Conservation (phyloP, 2,329 filamentous ascomycete species). For the Penicillium sp. region DNA sequence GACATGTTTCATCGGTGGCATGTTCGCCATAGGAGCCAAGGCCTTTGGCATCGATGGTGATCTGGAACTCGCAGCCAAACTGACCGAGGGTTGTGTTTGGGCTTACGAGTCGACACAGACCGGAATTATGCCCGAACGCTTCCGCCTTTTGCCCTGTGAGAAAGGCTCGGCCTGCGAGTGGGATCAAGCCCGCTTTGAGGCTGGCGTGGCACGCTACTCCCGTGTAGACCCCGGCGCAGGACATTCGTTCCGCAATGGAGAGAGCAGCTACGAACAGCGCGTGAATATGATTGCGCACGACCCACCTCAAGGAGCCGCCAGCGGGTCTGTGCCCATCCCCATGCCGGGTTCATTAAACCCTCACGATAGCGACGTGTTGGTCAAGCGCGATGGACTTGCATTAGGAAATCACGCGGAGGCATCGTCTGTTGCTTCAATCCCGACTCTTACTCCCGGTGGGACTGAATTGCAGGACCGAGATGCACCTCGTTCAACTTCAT, state of each 20-base stretch:
- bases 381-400: slow-evolving; percentile 19
- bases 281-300: slow-evolving; percentile 19
- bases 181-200: slow-evolving; percentile 45
- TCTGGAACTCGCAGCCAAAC: slow-evolving; percentile 55
- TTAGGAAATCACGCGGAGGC: slow-evolving; percentile 1
- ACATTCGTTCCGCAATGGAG: slow-evolving; percentile 28
- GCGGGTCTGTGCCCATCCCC: slow-evolving; percentile 18
- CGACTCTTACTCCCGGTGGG: not conserved
- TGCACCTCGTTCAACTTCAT: slow-evolving; percentile 11
- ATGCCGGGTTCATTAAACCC: slow-evolving; percentile 28
- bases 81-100: slow-evolving; percentile 64
- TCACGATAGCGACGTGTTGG: slow-evolving; percentile 18
- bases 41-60: slow-evolving; percentile 57
- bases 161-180: slow-evolving; percentile 49
- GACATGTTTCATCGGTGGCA: slow-evolving; percentile 61
- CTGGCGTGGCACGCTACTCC: slow-evolving; percentile 45
- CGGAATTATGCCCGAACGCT: slow-evolving; percentile 63
- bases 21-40: slow-evolving; percentile 61
- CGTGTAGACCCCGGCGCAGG: slow-evolving; percentile 42
- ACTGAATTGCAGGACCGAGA: slow-evolving; percentile 16
- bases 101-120: slow-evolving; percentile 57
- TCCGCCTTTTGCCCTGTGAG: slow-evolving; percentile 54
- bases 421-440: not conserved
- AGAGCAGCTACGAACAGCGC: slow-evolving; percentile 26
- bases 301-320: slow-evolving; percentile 6